phyloP scores from a whole-genome alignment of 139 green algal genomes.

The Coccomyxa sp. region DNA sequence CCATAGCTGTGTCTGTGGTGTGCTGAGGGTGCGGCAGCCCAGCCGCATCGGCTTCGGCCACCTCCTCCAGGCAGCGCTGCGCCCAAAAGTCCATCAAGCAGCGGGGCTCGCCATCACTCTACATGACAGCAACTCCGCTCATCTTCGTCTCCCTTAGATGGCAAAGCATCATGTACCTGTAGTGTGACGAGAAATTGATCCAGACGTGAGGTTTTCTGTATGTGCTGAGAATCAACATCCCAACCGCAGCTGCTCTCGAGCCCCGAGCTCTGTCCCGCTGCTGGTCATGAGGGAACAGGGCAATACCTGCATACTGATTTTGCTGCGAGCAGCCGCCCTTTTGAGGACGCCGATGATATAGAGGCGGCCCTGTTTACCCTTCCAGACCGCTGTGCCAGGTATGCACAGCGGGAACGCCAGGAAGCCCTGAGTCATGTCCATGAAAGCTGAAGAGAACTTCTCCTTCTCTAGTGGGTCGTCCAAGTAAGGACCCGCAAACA shows the following conservation, averaged over 20 bases:
- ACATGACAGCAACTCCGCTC: no score
- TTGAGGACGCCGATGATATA: slow-evolving; percentile 65
- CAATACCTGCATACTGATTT: slow-evolving; percentile 37
- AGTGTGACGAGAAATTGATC: no score
- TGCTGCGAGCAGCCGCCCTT: slow-evolving; percentile 42
- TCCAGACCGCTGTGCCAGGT: slow-evolving; percentile 77
- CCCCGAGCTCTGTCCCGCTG: slow-evolving; percentile 13
- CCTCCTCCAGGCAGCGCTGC: slow-evolving; percentile 44
- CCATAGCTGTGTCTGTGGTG: slow-evolving; percentile 58
- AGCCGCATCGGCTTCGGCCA: slow-evolving; percentile 58
- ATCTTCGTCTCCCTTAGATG: no score
- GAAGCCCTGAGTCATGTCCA: slow-evolving; percentile 71
- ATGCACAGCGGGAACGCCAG: slow-evolving; percentile 77
- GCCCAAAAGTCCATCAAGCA: slow-evolving; percentile 78
- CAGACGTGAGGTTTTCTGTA: no score
- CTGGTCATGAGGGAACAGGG: slow-evolving; percentile 17
- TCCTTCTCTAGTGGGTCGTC: slow-evolving; percentile 41
- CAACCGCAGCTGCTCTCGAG: no score
- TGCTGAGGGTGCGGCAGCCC: slow-evolving; percentile 50
- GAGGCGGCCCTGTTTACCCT: slow-evolving; percentile 55
- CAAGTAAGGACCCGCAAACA: slow-evolving; percentile 86
- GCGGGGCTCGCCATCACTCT: slow-evolving; percentile 56
- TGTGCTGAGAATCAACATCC: no score
- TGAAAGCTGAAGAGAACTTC: slow-evolving; percentile 66
- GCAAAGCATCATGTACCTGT: no score